Evolutionary conservation across 805 yeast species (phyloP).

Genomic region (Pichia paraexigua): DNA sequence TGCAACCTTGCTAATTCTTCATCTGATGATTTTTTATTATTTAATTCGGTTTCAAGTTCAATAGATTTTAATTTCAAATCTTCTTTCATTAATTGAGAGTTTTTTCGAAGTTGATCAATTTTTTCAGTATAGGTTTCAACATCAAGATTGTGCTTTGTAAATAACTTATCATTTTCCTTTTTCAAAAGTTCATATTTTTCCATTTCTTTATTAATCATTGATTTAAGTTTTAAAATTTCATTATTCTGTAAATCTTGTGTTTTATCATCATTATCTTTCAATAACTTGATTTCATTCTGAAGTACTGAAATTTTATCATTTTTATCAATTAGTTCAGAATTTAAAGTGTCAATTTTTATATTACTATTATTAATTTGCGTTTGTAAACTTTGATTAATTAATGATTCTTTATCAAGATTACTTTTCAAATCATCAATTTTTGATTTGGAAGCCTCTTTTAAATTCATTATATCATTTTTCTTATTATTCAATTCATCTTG

Average conservation of each 20-base stretch:
- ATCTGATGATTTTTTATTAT: not conserved
- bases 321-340: not conserved
- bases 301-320: not conserved
- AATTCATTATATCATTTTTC: not conserved
- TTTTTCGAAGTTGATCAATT: not conserved
- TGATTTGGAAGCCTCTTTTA: not conserved
- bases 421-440: not conserved
- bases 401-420: not conserved
- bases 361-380: not conserved
- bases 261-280: not conserved
- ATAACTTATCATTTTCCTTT: not conserved
- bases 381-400: not conserved
- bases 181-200: not conserved
- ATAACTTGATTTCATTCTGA: not conserved
- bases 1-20: conserved; percentile 6
- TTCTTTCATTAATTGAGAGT: not conserved
- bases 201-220: not conserved
- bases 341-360: not conserved
- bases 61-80: not conserved
- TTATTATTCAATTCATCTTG: not conserved
- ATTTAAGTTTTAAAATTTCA: not conserved
- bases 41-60: not conserved
- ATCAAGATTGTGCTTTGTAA: not conserved
- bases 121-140: not conserved
- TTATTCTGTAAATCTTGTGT: not conserved